Evolutionary conservation across 1,284 basidiomycete species (phyloP), one percentile per base, ranked within the genome.

Genomic region (Somion occarium): DNA sequence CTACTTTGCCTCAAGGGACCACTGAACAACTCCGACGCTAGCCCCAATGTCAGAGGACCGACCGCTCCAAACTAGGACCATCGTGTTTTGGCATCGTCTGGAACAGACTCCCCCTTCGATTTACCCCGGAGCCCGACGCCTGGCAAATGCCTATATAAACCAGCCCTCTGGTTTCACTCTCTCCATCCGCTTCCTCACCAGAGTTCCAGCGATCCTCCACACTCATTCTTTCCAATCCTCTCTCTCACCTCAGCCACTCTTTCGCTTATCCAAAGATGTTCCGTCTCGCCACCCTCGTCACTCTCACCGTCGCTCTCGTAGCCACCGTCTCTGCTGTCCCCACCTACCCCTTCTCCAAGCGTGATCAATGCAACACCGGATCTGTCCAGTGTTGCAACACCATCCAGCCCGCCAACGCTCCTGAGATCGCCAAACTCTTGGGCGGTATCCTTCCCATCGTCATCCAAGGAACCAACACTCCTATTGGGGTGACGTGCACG

Each of bases 331-430:
- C 12, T 12, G 24, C 24, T 24, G 20, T 19, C 19, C 12, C 19
- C 5, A 12, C n/a, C n/a, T n/a, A n/a, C n/a, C n/a, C n/a, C n/a
- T n/a, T n/a, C 9, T 20, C 41, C 41, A 43, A 43, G 13, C 19
- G 11, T 12, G 48, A 53, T 24, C 60, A 63, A 47, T 68, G 66
- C 57, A 63, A 61, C 56, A 60, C 60, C 15, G 64, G 64, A 24
- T 38, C 56, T 11, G 44, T 61, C 11, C 65, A 68, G 52, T 68
- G 66, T 54, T 68, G 66, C 58, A 56, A 68, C 48, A 50, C 46
- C 24, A 58, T 65, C 15, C 53, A 64, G 53, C 30, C 52, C 19
- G 60, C 62, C 12, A 48, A 43, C 24, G 22, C 15, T 38, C 12
- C 37, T 3, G 15, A n/a, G 7, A 58, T 50, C 13, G 12, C 44